Base-by-base conservation (phyloP, 768 basidiomycete genomes). In the Tulasnella sp. region DNA sequence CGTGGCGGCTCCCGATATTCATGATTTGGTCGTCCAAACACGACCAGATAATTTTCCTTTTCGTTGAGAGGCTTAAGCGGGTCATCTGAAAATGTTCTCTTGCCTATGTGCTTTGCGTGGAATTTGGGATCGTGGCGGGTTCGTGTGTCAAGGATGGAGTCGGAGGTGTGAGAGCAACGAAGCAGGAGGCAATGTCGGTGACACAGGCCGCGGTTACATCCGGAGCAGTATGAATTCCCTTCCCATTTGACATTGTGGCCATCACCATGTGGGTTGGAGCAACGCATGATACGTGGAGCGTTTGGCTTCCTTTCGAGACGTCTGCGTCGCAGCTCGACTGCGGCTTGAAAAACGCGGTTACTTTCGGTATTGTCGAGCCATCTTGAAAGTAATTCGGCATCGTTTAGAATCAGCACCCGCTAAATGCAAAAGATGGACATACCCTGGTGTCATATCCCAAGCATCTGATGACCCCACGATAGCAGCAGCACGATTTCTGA, bases 401-500 rank as follows among this genome's bases (percentile, higher is more conserved):
- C 24, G n/a, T 19, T 27, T 27, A 62, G 31, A 7, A 14, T 62
- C 58, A 10, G n/a, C 31, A 27, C 48, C 16, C 21, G 1, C 3
- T 18, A 16, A 1, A 48, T 19, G n/a, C 27, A 16, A 7, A 42
- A 34, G n/a, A 62, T 48, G 44, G 34, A 38, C 38, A 31, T 14
- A 71, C 56, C 36, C 27, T 38, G 34, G 76, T 27, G 76, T 77
- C 34, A 77, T 62, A 31, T 16, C 76, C 56, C 18, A 76, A 6
- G 36, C n/a, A 24, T 77, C 72, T 62, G 58, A 27, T 27, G 58
- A 62, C 12, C n/a, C 58, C 3, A 81, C n/a, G 1, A 79, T 14
- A 8, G 21, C 46, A n/a, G 56, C 81, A 27, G 75, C 75, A 10
- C 48, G 42, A 71, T 88, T 87, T 48, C 90, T 87, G 71, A 85